These are phyloP conservation scores for Plasmodium coatneyi DNA, from an alignment of 169 alveolate genomes.

Conservation along the genomic window DNA sequence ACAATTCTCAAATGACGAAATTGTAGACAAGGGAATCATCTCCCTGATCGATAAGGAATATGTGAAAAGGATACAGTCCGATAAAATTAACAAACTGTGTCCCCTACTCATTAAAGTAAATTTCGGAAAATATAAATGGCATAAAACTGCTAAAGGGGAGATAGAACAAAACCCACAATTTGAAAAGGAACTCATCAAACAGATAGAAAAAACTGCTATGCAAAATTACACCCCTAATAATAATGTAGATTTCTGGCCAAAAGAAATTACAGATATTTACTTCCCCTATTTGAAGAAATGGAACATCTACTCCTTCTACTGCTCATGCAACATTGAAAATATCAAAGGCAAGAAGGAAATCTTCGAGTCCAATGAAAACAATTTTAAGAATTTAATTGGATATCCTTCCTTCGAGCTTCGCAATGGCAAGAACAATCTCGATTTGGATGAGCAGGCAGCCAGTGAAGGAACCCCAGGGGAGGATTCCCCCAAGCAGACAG, in stretches of 20 bases:
- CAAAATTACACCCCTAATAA: conserved; percentile 20
- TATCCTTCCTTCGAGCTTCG: conserved; percentile 61
- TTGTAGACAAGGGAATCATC: conserved; percentile 59
- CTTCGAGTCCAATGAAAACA: conserved; percentile 22
- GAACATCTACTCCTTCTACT: conserved; percentile 70
- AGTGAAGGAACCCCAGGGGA: not conserved
- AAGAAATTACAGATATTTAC: conserved; percentile 62
- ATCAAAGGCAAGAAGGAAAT: conserved; percentile 35
- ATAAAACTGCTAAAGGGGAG: not conserved
- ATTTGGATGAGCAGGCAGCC: not conserved
- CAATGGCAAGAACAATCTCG: not conserved
- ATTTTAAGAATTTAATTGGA: conserved; percentile 58
- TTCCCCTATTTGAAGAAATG: conserved; percentile 71
- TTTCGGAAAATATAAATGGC: conserved; percentile 3
- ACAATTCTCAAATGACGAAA: conserved; percentile 54
- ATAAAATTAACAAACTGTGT: conserved; percentile 68
- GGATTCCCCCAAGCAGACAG: not conserved
- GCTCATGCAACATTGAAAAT: conserved; percentile 70
- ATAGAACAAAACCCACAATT: not conserved
- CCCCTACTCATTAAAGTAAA: conserved; percentile 70
- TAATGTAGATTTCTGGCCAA: conserved; percentile 73
- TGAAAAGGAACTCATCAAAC: not conserved
- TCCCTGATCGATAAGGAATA: conserved; percentile 73
- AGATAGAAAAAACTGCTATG: conserved; percentile 39
- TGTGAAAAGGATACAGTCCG: conserved; percentile 37